Conservation (phyloP, 2,329 filamentous ascomycete genomes). For the Alternaria sp. region DNA sequence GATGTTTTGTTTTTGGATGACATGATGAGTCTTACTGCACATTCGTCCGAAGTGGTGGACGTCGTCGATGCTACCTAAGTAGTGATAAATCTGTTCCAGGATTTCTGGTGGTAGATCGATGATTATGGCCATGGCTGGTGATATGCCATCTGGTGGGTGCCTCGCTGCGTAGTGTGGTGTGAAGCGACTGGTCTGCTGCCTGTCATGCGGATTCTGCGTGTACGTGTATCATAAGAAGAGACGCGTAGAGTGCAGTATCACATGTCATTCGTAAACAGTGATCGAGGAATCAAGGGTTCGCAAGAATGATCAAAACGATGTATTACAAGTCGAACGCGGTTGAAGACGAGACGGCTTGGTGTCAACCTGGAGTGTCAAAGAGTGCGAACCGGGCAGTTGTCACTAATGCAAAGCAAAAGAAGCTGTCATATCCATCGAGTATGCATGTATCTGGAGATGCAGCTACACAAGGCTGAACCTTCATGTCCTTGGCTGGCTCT, state of each 20-base stretch:
- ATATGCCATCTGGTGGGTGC: not conserved
- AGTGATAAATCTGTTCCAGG: conserved; percentile 25
- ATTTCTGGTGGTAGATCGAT: conserved; percentile 28
- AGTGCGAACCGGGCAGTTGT: not conserved
- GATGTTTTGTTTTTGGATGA: conserved; percentile 18
- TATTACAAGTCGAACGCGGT: not conserved
- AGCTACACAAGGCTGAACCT: conserved; percentile 4
- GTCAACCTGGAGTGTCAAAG: not conserved
- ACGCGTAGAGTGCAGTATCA: not conserved
- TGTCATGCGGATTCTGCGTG: not conserved
- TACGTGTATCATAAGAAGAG: not conserved
- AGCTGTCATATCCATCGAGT: not conserved
- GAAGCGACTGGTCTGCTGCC: not conserved
- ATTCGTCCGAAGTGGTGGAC: conserved; percentile 31
- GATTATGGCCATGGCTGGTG: conserved; percentile 19
- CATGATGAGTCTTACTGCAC: conserved; percentile 21
- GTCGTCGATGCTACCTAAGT: conserved; percentile 39
- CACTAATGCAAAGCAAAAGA: not conserved
- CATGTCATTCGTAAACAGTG: not conserved
- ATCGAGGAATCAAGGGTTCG: not conserved
- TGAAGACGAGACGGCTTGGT: not conserved
- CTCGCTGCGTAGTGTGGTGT: not conserved
- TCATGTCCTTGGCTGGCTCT: not conserved
- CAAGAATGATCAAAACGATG: not conserved
- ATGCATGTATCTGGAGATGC: not conserved